Conservation (phyloP, 805 yeast species). For the Candida argentea region DNA sequence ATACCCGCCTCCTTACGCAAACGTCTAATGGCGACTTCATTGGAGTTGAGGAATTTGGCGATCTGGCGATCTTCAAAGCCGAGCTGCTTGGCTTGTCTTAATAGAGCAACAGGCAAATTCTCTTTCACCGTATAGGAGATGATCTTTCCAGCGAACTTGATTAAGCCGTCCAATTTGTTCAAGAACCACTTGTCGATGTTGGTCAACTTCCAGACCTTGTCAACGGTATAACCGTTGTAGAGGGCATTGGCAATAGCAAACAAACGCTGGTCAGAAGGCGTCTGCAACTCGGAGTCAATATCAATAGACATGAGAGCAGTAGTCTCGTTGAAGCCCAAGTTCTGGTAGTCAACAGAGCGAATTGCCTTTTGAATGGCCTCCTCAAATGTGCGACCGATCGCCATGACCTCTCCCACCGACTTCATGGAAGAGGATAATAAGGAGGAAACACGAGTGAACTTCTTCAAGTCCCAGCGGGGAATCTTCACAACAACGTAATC, state of each 20-base stretch:
- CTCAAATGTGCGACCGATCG: constrained; percentile 94
- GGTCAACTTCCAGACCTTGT: constrained; percentile 83
- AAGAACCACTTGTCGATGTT: constrained; percentile 95
- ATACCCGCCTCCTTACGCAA: constrained; percentile 80
- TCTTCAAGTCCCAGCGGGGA: constrained; percentile 98
- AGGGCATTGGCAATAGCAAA: constrained; percentile 96
- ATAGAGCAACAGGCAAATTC: constrained; percentile 48
- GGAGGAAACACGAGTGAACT: constrained; percentile 86
- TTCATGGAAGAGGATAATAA: constrained; percentile 90
- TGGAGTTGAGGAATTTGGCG: constrained; percentile 78
- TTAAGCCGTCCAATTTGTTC: constrained; percentile 70
- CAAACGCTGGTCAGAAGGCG: constrained; percentile 95
- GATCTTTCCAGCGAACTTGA: constrained; percentile 58
- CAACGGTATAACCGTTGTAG: constrained; percentile 80
- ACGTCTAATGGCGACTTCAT: constrained; percentile 88
- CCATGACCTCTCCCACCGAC: constrained; percentile 98
- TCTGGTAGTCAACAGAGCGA: constrained; percentile 91
- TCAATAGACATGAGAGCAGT: constrained; percentile 83
- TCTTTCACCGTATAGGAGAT: constrained; percentile 46
- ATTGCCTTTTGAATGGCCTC: constrained; percentile 98
- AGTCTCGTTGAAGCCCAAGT: constrained; percentile 85
- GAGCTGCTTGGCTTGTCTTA: constrained; percentile 86
- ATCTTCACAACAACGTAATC: constrained; percentile 96
- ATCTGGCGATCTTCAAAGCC: constrained; percentile 97
- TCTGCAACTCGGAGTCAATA: constrained; percentile 85